Evolutionary conservation across 805 yeast genomes (phyloP), one percentile per base, ranked within the genome.

Genomic region (Peterozyma xylosa): DNA sequence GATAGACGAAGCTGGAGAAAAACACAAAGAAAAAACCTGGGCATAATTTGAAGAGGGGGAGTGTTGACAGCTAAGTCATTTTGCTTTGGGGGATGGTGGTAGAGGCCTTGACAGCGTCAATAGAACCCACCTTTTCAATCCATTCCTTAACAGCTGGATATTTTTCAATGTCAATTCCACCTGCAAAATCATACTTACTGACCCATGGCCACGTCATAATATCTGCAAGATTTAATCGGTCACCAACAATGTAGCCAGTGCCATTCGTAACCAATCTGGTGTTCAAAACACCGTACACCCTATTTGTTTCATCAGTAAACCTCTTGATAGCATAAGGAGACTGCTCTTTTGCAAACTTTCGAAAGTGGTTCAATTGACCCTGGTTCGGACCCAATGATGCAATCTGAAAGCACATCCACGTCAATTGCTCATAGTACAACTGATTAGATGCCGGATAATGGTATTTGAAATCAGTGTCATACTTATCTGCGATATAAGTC

Each of bases 381-480:
- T 72, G 79, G 70, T 71, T 75, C 45, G 86, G 85, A 30, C 82
- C 81, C 35, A 73, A 60, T 7, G 76, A 75, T 48, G 81, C 78
- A 63, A 74, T 69, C 51, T 78, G 82, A 67, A 76, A 80, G 37
- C 67, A 66, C 9, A 73, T 50, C 73, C 81, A 70, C 49, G 76
- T 78, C 50, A 72, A 54, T 55, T 73, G 71, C 49, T 67, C 70
- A 59, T 75, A 81, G 57, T 79, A 80, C 38, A 59, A 53, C 5
- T 53, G 56, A 27, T 77, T 58, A 2, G 65, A 68, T 5, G 54
- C 48, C 27, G 59, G 62, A 48, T 59, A 73, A 21, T 72, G 66
- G 50, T 49, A 70, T 57, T 75, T 74, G 47, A 68, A 56, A 9
- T 76, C 77, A 42, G 59, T 70, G 54, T 82, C 87, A 55, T 74